These are phyloP conservation scores for Ophiostoma fasciatum DNA, from an alignment of 2,329 filamentous ascomycete species.

Conservation along the genomic window DNA sequence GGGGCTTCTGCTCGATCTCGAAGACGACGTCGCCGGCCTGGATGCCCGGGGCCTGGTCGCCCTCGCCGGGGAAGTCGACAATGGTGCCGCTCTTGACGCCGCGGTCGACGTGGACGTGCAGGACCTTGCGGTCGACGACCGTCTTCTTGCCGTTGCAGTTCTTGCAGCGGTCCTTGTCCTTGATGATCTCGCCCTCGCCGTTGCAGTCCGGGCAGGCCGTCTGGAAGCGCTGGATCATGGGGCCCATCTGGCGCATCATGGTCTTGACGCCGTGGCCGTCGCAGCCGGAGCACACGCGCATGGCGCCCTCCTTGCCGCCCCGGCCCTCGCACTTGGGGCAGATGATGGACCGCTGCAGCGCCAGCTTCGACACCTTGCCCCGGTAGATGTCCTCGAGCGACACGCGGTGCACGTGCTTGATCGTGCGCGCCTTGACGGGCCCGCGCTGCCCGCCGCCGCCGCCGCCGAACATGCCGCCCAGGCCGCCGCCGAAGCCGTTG, in stretches of 20 bases:
- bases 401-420: slow-evolving; percentile 97
- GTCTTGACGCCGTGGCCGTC: slow-evolving; percentile 97
- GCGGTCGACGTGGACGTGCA: slow-evolving; percentile 93
- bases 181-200: slow-evolving; percentile 91
- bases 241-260: slow-evolving; percentile 99
- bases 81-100: slow-evolving; percentile 90
- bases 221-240: slow-evolving; percentile 99
- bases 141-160: slow-evolving; percentile 96
- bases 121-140: slow-evolving; percentile 88
- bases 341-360: slow-evolving; percentile 92
- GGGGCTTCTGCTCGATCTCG: slow-evolving; percentile 99
- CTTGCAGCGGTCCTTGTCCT: slow-evolving; percentile 97
- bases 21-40: slow-evolving; percentile 94
- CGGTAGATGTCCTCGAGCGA: slow-evolving; percentile 96
- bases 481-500: slow-evolving; percentile 54
- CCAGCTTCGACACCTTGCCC: slow-evolving; percentile 94
- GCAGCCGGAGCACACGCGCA: slow-evolving; percentile 81
- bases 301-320: slow-evolving; percentile 94
- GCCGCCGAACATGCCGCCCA: slow-evolving; percentile 65
- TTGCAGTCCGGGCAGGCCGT: slow-evolving; percentile 97
- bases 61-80: slow-evolving; percentile 93
- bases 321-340: slow-evolving; percentile 88
- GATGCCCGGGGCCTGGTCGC: slow-evolving; percentile 87
- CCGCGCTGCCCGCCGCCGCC: slow-evolving; percentile 62
- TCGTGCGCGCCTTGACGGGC: slow-evolving; percentile 79